phyloP scores from a whole-genome alignment of 495 filamentous ascomycete genomes.

The Thozetella sp. region DNA sequence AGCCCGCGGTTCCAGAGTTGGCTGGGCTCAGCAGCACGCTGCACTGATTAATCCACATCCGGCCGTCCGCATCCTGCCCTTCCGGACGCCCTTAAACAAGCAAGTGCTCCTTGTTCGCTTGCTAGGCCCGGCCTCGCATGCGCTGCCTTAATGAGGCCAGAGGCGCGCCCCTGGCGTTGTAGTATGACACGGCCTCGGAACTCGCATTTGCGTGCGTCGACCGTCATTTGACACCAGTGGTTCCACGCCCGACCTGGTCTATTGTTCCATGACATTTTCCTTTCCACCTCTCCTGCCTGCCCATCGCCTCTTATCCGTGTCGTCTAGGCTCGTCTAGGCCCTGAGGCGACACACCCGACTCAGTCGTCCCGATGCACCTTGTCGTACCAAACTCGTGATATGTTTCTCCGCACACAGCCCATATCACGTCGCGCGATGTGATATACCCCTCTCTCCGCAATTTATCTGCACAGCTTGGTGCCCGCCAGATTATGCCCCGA shows the following conservation, averaged over 20 bases:
- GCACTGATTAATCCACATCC: constrained; percentile 2
- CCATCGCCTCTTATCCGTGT: too few relatives aligned
- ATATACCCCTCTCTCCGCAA: background rate
- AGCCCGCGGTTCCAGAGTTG: background rate
- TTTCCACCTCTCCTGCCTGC: too few relatives aligned
- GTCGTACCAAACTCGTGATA: background rate
- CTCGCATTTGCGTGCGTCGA: background rate
- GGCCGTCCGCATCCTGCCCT: background rate
- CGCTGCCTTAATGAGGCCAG: background rate
- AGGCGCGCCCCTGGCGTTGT: too few relatives aligned
- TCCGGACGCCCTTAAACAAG: constrained; percentile 1
- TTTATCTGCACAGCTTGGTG: background rate
- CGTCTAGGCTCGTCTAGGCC: too few relatives aligned
- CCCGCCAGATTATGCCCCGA: too few relatives aligned
- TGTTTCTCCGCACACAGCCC: constrained; percentile 1
- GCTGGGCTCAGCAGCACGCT: background rate
- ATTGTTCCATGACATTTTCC: too few relatives aligned
- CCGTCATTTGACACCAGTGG: background rate
- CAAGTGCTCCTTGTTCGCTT: background rate
- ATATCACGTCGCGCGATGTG: background rate
- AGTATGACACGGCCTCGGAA: background rate
- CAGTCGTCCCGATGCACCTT: background rate
- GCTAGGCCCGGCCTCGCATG: background rate
- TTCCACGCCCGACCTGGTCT: background rate
- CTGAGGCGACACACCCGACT: too few relatives aligned